These are phyloP conservation scores for Globisporangium nunn DNA, from an alignment of 352 stramenopile species.

Conservation along the genomic window DNA sequence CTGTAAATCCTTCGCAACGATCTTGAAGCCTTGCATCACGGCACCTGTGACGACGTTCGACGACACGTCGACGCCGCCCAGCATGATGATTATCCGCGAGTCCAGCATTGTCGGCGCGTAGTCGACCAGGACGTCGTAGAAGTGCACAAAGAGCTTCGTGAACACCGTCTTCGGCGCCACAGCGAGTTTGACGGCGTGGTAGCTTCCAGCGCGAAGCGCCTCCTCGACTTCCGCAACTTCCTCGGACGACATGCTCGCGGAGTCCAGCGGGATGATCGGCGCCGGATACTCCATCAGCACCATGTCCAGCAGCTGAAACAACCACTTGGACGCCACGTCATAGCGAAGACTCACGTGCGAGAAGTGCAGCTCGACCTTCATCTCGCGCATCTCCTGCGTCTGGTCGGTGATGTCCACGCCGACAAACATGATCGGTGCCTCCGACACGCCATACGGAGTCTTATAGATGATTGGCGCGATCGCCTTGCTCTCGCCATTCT, in stretches of 20 bases:
- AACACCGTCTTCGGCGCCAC: constrained; percentile 76
- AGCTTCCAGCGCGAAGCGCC: constrained; percentile 20
- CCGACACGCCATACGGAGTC: constrained; percentile 68
- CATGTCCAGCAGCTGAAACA: constrained; percentile 70
- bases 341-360: constrained; percentile 81
- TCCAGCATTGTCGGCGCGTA: constrained; percentile 58
- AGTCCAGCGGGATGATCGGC: constrained; percentile 81
- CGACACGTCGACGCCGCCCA: constrained; percentile 68
- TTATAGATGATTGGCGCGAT: constrained; percentile 72
- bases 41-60: constrained; percentile 84
- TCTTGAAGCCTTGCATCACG: constrained; percentile 85
- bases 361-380: constrained; percentile 82
- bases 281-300: constrained; percentile 75
- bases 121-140: constrained; percentile 77
- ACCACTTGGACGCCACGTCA: constrained; percentile 76
- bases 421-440: constrained; percentile 72
- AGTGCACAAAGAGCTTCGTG: constrained; percentile 84
- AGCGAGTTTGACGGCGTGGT: constrained; percentile 58
- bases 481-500: constrained; percentile 32
- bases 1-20: constrained; percentile 60
- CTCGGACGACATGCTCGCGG: constrained; percentile 46
- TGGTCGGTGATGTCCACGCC: constrained; percentile 74
- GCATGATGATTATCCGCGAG: constrained; percentile 66
- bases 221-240: constrained; percentile 42
- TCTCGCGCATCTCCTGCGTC: constrained; percentile 85